phyloP scores from a whole-genome alignment of 345 rosid genomes.

The Pistacia vera region DNA sequence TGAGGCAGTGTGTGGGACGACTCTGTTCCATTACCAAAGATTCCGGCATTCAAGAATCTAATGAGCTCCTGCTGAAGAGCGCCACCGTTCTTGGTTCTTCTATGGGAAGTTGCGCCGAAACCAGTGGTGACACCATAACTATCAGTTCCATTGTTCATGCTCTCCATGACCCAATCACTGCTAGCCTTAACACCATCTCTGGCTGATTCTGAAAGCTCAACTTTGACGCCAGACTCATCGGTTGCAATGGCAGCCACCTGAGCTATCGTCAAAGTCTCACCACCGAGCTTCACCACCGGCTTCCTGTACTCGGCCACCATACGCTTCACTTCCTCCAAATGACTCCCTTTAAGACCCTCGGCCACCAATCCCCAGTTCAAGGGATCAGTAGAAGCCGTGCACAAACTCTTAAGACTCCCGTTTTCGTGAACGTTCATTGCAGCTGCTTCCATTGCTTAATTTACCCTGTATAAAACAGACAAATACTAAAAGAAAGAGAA shows the following conservation, averaged over 20 bases:
- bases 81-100: slow-evolving; percentile 69
- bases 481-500: not conserved
- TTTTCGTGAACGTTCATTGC: not conserved
- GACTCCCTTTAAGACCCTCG: slow-evolving; percentile 67
- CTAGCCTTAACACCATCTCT: slow-evolving; percentile 73
- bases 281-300: slow-evolving; percentile 66
- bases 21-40: slow-evolving; percentile 57
- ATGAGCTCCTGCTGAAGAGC: slow-evolving; percentile 77
- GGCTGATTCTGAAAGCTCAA: slow-evolving; percentile 63
- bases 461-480: not conserved
- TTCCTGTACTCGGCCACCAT: slow-evolving; percentile 77
- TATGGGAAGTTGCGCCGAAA: slow-evolving; percentile 74
- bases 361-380: slow-evolving; percentile 82
- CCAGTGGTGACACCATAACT: slow-evolving; percentile 85
- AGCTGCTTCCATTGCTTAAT: no score
- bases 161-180: slow-evolving; percentile 77
- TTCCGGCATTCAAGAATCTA: slow-evolving; percentile 76
- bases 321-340: slow-evolving; percentile 80
- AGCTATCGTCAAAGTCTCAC: slow-evolving; percentile 73
- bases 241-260: slow-evolving; percentile 73
- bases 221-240: slow-evolving; percentile 28
- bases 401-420: slow-evolving; percentile 17
- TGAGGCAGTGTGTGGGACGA: slow-evolving; percentile 57
- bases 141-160: slow-evolving; percentile 71
- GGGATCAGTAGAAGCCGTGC: slow-evolving; percentile 43